Evolutionary conservation across 108 stramenopile genomes (phyloP).

Genomic region (Phaeodactylum tricornutum): DNA sequence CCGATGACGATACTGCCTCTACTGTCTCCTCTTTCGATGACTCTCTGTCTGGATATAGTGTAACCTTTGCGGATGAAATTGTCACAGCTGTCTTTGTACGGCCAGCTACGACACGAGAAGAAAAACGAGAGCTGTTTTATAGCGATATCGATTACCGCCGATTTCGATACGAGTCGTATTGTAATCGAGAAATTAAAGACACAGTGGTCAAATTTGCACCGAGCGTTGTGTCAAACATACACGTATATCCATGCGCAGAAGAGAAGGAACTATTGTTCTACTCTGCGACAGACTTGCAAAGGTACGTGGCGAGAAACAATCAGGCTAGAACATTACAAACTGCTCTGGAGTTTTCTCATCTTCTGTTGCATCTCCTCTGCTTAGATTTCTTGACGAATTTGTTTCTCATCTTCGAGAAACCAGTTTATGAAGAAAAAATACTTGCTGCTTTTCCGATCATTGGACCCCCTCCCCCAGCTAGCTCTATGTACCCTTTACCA

Average conservation of each 20-base stretch:
- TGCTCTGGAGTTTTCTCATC: neutral
- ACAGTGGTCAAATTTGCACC: conserved; percentile 2
- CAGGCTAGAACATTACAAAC: neutral
- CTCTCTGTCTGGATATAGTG: too few relatives aligned
- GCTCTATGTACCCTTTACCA: too few relatives aligned
- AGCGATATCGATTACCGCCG: conserved; percentile 4
- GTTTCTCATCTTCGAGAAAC: too few relatives aligned
- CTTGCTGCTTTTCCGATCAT: too few relatives aligned
- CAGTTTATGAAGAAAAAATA: too few relatives aligned
- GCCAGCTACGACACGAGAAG: conserved; percentile 6
- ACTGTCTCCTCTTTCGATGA: too few relatives aligned
- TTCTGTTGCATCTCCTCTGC: neutral
- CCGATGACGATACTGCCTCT: too few relatives aligned
- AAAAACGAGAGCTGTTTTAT: conserved; percentile 5
- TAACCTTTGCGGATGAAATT: conserved; percentile 7
- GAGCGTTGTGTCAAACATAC: conserved; percentile 6
- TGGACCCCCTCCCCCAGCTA: too few relatives aligned
- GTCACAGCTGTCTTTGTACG: conserved; percentile 8
- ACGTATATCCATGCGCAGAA: conserved; percentile 3
- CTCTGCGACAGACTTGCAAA: conserved; percentile 6
- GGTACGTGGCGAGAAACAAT: neutral
- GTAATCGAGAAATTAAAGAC: neutral
- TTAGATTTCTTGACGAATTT: conserved; percentile 16
- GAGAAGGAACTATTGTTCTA: conserved; percentile 4
- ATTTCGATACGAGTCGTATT: conserved; percentile 4